Evolutionary conservation across 306 rosid species (phyloP).

Genomic region (Erythrophleum fordii): DNA sequence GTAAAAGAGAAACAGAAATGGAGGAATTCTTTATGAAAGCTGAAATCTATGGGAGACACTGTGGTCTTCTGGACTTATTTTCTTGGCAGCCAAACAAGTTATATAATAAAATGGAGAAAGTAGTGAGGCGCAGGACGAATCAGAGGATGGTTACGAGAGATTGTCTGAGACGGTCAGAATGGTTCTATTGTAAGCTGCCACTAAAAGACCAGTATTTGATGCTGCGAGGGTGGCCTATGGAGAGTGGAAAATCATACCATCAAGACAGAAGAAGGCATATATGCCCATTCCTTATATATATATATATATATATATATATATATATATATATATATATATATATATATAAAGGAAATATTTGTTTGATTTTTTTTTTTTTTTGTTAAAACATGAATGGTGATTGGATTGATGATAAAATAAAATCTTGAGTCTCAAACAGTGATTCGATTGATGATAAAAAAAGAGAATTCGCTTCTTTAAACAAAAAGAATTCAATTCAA

Average conservation of each 20-base stretch:
- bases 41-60: not conserved
- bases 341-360: too few relatives aligned
- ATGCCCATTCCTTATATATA: too few relatives aligned
- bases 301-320: too few relatives aligned
- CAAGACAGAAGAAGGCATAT: not conserved
- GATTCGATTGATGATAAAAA: too few relatives aligned
- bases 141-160: not conserved
- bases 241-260: not conserved
- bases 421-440: too few relatives aligned
- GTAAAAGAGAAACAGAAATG: not conserved
- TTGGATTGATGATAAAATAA: too few relatives aligned
- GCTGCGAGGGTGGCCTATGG: too few relatives aligned
- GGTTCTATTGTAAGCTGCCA: not conserved
- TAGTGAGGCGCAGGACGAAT: not conserved
- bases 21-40: not conserved
- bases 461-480: too few relatives aligned
- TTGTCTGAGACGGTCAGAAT: not conserved
- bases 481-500: too few relatives aligned
- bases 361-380: too few relatives aligned
- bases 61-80: not conserved
- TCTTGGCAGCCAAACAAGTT: conserved; percentile 26
- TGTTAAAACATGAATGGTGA: too few relatives aligned
- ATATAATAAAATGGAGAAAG: not conserved
- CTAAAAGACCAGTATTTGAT: not conserved
- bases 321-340: too few relatives aligned